Evolutionary conservation across 2,329 filamentous ascomycete species (phyloP), one percentile per base, ranked within the genome.

Genomic region (Fusarium acutatum): DNA sequence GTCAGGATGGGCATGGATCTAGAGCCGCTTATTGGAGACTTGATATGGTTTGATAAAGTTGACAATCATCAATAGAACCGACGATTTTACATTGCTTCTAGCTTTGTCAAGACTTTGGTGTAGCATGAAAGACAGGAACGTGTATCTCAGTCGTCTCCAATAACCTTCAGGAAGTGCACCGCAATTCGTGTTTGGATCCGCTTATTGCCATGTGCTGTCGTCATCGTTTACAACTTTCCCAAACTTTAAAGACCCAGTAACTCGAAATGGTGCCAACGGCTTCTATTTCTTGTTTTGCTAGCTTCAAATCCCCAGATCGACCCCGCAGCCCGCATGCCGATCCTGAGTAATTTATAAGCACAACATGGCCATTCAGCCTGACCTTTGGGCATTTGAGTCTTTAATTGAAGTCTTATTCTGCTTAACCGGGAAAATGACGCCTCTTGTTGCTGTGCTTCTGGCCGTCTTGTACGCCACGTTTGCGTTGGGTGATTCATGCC

Each of bases 41-140:
- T 67, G 20, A 71, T 78, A 43, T 79, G 76, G 75, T 78, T 79
- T 30, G 53, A 75, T 6, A 64, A 24, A 24, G 30, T 37, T 32
- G 7, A 17, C 11, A 32, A 14, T 11, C 4, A 22, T 4, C 22
- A 32, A 43, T 32, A 46, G 8, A 9, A 22, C 5, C 8, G 13
- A 28, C 3, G 2, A 20, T 4, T 20, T 20, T 4, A 5, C 0
- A 9, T 11, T 22, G 0, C 10, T 49, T 17, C 3, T 47, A 12
- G 20, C 7, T 9, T n/a, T n/a, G 9, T 30, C 13, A 22, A 22
- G 8, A 17, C 14, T 30, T 4, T 14, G 0, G 26, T 13, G 9
- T 22, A 15, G 4, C 22, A 18, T n/a, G 11, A 32, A 50, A 4
- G 15, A 18, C 26, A 24, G 7, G 15, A 49, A n/a, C 10, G 28